Evolutionary conservation across 2,329 filamentous ascomycete genomes (phyloP).

Genomic region (Sporothrix variecibatus): DNA sequence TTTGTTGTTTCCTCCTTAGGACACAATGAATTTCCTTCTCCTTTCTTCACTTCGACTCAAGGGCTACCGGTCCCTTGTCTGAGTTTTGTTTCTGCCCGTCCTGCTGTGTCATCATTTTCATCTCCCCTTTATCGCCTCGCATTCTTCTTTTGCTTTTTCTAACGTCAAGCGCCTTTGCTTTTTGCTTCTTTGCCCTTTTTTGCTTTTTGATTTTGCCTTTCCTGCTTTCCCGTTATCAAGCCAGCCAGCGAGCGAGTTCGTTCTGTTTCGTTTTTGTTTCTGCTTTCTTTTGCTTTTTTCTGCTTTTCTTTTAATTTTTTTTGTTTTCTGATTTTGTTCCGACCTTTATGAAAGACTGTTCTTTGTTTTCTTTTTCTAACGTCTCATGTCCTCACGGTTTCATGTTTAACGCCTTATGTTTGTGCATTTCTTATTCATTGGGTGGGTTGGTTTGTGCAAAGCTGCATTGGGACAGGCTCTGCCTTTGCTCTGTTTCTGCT

Average conservation of each 20-base stretch:
- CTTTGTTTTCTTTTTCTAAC: conserved; percentile 12
- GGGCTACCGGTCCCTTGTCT: conserved; percentile 9
- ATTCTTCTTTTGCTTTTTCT: conserved; percentile 9
- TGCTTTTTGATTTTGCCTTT: neutral
- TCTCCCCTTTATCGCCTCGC: neutral
- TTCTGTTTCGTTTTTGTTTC: conserved; percentile 14
- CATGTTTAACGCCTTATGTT: conserved; percentile 24
- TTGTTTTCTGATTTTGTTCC: neutral
- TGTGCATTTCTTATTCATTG: conserved; percentile 8
- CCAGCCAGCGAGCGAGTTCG: conserved; percentile 14
- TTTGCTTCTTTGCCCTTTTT: conserved; percentile 20
- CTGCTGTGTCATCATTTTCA: conserved; percentile 24
- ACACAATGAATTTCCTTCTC: conserved; percentile 15
- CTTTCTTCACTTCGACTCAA: neutral
- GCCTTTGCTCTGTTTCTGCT: conserved; percentile 14
- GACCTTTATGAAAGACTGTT: conserved; percentile 22
- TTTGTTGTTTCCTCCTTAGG: conserved; percentile 19
- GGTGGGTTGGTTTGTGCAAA: conserved; percentile 24
- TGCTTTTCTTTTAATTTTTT: neutral
- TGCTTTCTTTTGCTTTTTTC: neutral
- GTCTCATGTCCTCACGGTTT: conserved; percentile 22
- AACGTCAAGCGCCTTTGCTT: conserved; percentile 28
- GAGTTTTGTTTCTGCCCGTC: conserved; percentile 27
- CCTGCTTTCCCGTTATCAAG: conserved; percentile 16
- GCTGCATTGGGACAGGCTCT: conserved; percentile 22